Evolutionary conservation across 163 green algal genomes (phyloP).

Genomic region (Prototheca cutis): DNA sequence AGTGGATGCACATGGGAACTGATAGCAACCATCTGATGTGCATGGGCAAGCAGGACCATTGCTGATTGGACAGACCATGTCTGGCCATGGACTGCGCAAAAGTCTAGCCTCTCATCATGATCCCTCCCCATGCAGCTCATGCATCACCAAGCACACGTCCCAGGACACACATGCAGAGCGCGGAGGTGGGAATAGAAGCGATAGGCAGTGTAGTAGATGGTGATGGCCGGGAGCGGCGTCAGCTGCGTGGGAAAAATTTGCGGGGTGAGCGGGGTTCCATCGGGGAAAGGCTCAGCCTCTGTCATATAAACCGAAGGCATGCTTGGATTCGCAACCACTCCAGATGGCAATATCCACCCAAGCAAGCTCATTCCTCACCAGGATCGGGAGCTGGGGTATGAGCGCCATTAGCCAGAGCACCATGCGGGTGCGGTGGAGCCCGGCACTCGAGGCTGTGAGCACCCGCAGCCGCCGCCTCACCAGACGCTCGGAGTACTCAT

Average conservation of each 20-base stretch:
- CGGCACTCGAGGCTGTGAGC: constrained; percentile 3
- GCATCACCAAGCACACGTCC: too few species aligned
- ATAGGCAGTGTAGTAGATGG: constrained; percentile 43
- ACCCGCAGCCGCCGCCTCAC: constrained; percentile 24
- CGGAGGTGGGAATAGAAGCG: constrained; percentile 30
- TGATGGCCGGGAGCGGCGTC: constrained; percentile 40
- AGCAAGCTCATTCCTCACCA: background rate
- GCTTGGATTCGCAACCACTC: background rate
- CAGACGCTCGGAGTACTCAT: constrained; percentile 5
- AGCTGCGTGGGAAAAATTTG: constrained; percentile 10
- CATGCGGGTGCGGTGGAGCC: constrained; percentile 15
- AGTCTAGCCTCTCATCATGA: too few species aligned
- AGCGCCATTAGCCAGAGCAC: constrained; percentile 25
- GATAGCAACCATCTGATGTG: too few species aligned
- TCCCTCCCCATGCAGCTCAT: too few species aligned
- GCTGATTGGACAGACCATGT: too few species aligned
- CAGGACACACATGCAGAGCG: constrained; percentile 13
- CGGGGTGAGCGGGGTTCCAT: background rate
- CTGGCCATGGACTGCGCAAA: too few species aligned
- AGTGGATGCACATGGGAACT: background rate
- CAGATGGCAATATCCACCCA: background rate
- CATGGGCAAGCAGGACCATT: too few species aligned
- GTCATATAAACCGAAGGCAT: background rate
- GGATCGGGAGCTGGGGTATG: constrained; percentile 17
- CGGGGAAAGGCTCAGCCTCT: background rate